Base-by-base conservation (phyloP, 1,284 basidiomycete genomes). In the Sparassis latifolia region DNA sequence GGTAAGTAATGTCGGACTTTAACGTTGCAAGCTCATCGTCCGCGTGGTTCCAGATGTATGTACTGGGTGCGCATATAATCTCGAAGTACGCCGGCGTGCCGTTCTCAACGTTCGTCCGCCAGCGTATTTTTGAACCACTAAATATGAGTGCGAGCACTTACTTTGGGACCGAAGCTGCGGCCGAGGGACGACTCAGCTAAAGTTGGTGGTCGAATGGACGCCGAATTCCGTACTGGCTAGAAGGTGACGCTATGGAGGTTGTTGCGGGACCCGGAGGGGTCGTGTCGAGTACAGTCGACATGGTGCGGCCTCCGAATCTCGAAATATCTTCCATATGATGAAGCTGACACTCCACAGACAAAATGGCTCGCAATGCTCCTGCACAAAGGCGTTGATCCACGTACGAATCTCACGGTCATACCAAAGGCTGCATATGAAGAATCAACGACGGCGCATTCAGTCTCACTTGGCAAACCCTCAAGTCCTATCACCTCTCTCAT, bases 131-230 rank as follows among this genome's bases (percentile, higher is more conserved):
- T 54, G 53, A 48, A 28, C 67, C 63, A 2, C 53, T 69, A 12
- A 59, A 61, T 41, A 69, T 72, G 67, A 56, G 58, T 3, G 59
- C 59, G 0, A 61, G 69, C 2, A 66, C 66, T 3, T 74, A 69
- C 53, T 71, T 67, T 0, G 65, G 67, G 0, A 52, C 58, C 10
- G 60, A 60, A 29, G 75, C 74, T 1, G 55, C 57, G 4, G 37
- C 7, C 47, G 41, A 6, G 10, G 70, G 69, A 2, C 62, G 60
- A 33, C 58, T 71, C 2, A 69, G 67, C 0, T 68, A 72, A 47
- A 63, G 66, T 2, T 55, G 62, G 60, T 53, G 58, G 30, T 52
- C 51, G 20, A 42, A 49, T 9, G 60, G 57, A 2, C 48, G 63
- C 12, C 55, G 61, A 5, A 66, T 67, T n/a, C 66, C 68, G 3